phyloP scores from a whole-genome alignment of 129 eudicot species.

The Cynara cardunculus region DNA sequence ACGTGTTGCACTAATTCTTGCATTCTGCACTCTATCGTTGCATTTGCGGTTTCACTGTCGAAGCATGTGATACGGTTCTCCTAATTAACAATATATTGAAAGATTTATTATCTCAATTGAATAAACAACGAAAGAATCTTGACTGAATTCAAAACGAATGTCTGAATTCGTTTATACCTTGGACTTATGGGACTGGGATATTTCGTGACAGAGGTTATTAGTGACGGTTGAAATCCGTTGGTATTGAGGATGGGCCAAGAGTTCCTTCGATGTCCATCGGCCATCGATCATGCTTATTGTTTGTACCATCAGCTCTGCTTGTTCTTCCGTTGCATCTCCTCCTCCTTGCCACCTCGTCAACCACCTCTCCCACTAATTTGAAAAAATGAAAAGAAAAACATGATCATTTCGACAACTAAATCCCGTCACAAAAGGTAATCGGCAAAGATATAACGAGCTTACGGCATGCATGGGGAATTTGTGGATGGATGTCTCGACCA shows the following conservation, averaged over 20 bases:
- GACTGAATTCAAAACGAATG: background rate
- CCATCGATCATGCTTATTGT: slow-evolving; percentile 35
- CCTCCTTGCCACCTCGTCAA: slow-evolving; percentile 35
- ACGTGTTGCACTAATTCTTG: too few relatives aligned
- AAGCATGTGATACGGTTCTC: background rate
- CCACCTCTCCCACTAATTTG: slow-evolving; percentile 49
- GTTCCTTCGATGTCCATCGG: slow-evolving; percentile 8
- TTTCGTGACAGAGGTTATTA: slow-evolving; percentile 33
- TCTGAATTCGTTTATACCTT: slow-evolving; percentile 5
- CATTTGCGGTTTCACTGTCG: background rate
- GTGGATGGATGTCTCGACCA: slow-evolving; percentile 38
- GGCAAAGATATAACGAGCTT: slow-evolving; percentile 11
- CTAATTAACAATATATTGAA: background rate
- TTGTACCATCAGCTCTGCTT: slow-evolving; percentile 45
- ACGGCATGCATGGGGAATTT: slow-evolving; percentile 46
- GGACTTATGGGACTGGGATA: slow-evolving; percentile 22
- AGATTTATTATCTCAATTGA: background rate
- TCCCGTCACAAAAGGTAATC: background rate
- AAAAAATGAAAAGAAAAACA: background rate
- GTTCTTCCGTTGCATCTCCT: slow-evolving; percentile 29
- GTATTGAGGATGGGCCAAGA: slow-evolving; percentile 34
- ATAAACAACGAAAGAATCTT: background rate
- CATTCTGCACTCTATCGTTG: background rate
- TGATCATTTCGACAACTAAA: background rate
- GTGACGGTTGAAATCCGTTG: slow-evolving; percentile 32